Evolutionary conservation across 768 basidiomycete genomes (phyloP), one percentile per base, ranked within the genome.

Genomic region (Clathrus columnatus): DNA sequence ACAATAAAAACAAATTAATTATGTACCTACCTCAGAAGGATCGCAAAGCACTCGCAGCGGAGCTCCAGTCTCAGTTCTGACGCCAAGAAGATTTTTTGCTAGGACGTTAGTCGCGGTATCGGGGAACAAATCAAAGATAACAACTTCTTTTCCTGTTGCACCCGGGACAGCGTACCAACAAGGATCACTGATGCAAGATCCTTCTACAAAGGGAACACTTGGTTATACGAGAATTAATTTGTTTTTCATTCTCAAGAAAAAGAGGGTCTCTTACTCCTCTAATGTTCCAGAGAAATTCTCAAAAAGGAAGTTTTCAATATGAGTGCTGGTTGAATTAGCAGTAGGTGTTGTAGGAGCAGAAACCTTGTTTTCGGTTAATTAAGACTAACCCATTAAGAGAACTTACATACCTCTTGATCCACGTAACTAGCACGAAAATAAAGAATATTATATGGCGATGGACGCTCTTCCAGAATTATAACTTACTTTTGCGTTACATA

Each of bases 401-500:
- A 36, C 11, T 10, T 5, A 65, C 70, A 50, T 61, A 78, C 78
- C 16, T 68, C 72, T 65, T 83, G 81, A 57, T 84, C 80, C 79
- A 78, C 81, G 60, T 84, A 84, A 66, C 81, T 84, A 44, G 29
- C n/a, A 7, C 16, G 41, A 7, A 4, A 2, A 36, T 24, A 41
- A 23, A 32, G 14, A 43, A 21, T 24, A 36, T 16, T 14, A 27
- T 32, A 26, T 30, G 28, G 18, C 3, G 47, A 45, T 16, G 30
- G 10, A 46, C 45, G 41, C 32, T 47, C 24, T 20, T 45, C 49
- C 11, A 24, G 2, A 3, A 18, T 4, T n/a, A 16, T 20, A n/a
- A 61, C 72, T 56, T 63, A 81, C 80, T 82, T 84, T 63, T 83
- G 82, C 1, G 81, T 83, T 16, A 81, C 68, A 59, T 77, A 81